A percentile compares a stretch with the other conserved stretches of the same genome.
Evolutionary conservation across 2,329 filamentous ascomycete species (phyloP).

Genomic region (Cytospora chrysosperma): DNA sequence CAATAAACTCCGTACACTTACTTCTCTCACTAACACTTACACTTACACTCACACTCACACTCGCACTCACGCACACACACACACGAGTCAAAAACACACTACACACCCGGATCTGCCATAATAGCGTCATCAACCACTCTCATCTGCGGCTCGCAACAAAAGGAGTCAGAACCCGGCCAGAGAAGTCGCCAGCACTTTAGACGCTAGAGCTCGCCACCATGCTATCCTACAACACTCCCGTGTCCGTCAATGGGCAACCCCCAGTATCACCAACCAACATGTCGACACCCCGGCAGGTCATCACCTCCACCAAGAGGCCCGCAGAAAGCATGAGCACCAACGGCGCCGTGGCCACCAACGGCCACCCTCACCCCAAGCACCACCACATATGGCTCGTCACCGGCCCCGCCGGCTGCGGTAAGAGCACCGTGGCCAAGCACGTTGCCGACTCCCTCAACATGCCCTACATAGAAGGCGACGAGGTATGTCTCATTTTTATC

Average conservation of each 20-base stretch:
- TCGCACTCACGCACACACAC: no score
- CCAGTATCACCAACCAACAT: constrained; percentile 31
- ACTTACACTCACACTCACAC: no score
- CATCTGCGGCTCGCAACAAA: not conserved
- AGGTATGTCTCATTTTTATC: constrained; percentile 51
- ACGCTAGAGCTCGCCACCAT: constrained; percentile 37
- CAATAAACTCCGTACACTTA: no score
- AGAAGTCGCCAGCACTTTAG: no score
- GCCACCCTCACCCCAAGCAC: constrained; percentile 34
- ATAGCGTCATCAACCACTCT: no score
- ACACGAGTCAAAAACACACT: no score
- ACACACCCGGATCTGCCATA: no score
- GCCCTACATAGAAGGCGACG: constrained; percentile 75
- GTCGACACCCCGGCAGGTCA: constrained; percentile 29
- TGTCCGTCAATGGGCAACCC: constrained; percentile 43
- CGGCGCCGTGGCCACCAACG: constrained; percentile 31
- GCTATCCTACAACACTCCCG: constrained; percentile 51
- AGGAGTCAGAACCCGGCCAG: not conserved
- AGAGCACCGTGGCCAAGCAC: constrained; percentile 70
- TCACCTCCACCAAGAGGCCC: constrained; percentile 32
- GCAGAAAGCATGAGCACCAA: constrained; percentile 33
- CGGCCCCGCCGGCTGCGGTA: constrained; percentile 76
- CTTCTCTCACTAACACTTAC: no score
- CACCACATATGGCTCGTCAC: constrained; percentile 81
- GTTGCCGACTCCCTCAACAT: constrained; percentile 61